Evolutionary conservation across 495 filamentous ascomycete genomes (phyloP).

Genomic region (Penicillium cinerascens): DNA sequence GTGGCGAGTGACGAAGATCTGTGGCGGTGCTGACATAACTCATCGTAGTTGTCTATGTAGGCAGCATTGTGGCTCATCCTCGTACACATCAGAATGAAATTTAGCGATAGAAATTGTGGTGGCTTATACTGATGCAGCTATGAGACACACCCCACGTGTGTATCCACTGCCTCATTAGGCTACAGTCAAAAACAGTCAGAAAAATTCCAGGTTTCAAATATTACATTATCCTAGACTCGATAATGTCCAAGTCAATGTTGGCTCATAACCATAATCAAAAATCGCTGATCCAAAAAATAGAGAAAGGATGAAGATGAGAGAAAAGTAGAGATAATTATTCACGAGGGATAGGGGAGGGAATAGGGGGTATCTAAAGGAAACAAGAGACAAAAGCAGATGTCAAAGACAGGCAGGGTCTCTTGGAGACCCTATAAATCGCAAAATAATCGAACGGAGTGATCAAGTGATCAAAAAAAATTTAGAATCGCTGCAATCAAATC

Average conservation of each 20-base stretch:
- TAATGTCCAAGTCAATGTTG: background rate
- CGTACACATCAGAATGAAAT: background rate
- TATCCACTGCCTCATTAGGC: background rate
- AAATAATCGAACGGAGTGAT: conserved; percentile 1
- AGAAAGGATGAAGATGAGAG: background rate
- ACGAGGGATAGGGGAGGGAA: conserved; percentile 4
- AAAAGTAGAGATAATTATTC: conserved; percentile 1
- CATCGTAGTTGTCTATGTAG: background rate
- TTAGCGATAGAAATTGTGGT: background rate
- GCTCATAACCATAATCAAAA: conserved; percentile 2
- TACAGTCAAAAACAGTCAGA: background rate
- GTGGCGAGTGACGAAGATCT: background rate
- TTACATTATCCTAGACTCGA: background rate
- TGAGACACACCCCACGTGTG: background rate
- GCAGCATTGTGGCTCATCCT: background rate
- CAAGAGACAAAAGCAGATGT: conserved; percentile 1
- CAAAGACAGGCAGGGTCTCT: conserved; percentile 1
- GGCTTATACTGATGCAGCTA: background rate
- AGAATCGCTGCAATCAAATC: conserved; percentile 2
- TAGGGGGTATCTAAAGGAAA: conserved; percentile 17
- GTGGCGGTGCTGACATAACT: background rate
- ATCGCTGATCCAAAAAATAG: background rate
- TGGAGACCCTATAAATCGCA: conserved; percentile 2
- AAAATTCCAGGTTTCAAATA: background rate
- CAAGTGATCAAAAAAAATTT: background rate